Percentiles rank a stretch among this genome's conserved stretches.
These are phyloP conservation scores for Cutaneotrichosporon sp. DNA, from an alignment of 1,284 basidiomycete species.

Conservation along the genomic window DNA sequence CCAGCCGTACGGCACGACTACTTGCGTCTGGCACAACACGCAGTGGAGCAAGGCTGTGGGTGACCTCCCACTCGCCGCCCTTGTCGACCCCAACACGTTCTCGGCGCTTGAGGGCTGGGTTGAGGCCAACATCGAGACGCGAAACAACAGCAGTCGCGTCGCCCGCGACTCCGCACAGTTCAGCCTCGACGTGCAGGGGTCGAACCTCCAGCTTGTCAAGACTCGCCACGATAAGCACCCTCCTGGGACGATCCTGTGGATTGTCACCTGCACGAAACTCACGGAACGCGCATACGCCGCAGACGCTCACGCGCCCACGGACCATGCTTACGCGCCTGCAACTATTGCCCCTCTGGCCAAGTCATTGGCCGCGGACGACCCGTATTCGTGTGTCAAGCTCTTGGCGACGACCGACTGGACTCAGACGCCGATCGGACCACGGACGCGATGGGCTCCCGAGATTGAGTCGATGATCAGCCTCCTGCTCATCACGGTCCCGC, in stretches of 20 bases:
- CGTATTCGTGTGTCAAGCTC: conserved; percentile 28
- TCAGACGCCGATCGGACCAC: conserved; percentile 35
- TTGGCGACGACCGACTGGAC: conserved; percentile 41
- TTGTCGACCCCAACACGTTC: conserved; percentile 24
- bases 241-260: neutral
- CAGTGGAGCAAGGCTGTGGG: conserved; percentile 29
- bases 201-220: conserved; percentile 14
- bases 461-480: conserved; percentile 5
- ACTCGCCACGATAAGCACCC: conserved; percentile 7
- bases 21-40: conserved; percentile 34
- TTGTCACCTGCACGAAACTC: neutral
- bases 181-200: conserved; percentile 1
- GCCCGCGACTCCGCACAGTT: conserved; percentile 10
- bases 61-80: conserved; percentile 27
- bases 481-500: conserved; percentile 5
- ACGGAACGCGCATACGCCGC: neutral
- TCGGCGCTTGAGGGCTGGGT: conserved; percentile 35
- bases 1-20: neutral
- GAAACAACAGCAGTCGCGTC: neutral
- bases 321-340: too few relatives aligned
- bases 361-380: neutral
- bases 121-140: conserved; percentile 21
- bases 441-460: conserved; percentile 22
- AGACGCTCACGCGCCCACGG: too few relatives aligned
- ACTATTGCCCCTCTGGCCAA: neutral